phyloP scores from a whole-genome alignment of 441 rosid species.

The Geranium incanum region DNA sequence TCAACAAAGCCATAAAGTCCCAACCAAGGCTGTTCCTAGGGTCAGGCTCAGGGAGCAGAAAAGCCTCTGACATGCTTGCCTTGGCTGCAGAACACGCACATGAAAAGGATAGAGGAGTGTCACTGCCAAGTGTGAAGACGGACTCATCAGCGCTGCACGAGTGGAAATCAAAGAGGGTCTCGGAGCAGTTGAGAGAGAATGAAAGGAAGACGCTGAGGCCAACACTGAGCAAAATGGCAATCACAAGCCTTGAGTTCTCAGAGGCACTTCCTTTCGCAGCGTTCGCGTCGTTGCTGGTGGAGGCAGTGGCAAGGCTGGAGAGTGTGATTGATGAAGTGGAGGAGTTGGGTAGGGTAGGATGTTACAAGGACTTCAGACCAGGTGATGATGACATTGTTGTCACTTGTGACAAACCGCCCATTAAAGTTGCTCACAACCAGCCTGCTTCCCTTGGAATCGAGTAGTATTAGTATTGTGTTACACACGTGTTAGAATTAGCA shows the following conservation, averaged over 20 bases:
- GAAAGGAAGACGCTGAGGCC: conserved; percentile 54
- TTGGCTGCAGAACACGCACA: conserved; percentile 45
- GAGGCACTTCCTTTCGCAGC: conserved; percentile 87
- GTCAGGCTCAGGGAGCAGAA: conserved; percentile 38
- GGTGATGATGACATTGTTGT: conserved; percentile 30
- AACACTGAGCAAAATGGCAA: conserved; percentile 53
- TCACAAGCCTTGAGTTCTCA: conserved; percentile 67
- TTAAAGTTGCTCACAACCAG: conserved; percentile 27
- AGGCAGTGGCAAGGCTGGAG: conserved; percentile 71
- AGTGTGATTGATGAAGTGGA: conserved; percentile 66
- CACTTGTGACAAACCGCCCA: conserved; percentile 30
- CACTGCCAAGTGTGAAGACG: conserved; percentile 41
- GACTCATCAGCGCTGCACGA: conserved; percentile 47
- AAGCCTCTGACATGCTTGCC: conserved; percentile 40
- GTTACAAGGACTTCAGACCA: conserved; percentile 52
- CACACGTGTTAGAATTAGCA: too few species aligned
- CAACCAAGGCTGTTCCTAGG: conserved; percentile 61
- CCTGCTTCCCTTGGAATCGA: conserved; percentile 26
- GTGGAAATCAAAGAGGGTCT: conserved; percentile 30
- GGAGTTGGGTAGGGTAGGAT: conserved; percentile 57
- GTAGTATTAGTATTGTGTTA: background rate
- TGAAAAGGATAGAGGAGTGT: conserved; percentile 20
- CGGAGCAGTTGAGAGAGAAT: conserved; percentile 23
- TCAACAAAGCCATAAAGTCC: conserved; percentile 61
- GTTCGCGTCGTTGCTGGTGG: conserved; percentile 69